Evolutionary conservation across 1,284 basidiomycete species (phyloP).

Genomic region (Irpex rosettiformis): DNA sequence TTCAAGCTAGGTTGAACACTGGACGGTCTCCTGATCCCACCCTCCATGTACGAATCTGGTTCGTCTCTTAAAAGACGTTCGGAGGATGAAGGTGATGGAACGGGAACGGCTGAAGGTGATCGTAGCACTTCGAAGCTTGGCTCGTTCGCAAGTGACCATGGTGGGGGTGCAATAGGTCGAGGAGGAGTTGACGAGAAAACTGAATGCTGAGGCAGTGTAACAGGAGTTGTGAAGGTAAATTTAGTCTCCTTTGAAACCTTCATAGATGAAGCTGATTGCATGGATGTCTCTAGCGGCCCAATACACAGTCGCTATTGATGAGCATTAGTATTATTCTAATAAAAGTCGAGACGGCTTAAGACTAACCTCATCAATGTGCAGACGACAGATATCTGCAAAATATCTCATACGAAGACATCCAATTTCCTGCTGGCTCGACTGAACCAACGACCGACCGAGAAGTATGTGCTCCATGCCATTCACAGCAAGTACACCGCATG

Average conservation of each 20-base stretch:
- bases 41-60: too few species aligned
- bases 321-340: not conserved
- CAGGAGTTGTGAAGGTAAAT: not conserved
- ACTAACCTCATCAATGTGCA: not conserved
- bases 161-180: not conserved
- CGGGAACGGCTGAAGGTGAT: not conserved
- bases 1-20: not conserved
- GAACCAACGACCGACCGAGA: not conserved
- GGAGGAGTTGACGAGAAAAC: not conserved
- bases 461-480: constrained; percentile 1
- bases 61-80: too few species aligned
- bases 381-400: not conserved
- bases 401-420: not conserved
- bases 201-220: not conserved
- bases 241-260: not conserved
- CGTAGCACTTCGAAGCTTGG: not conserved
- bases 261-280: not conserved
- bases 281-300: not conserved
- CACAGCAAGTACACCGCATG: constrained; percentile 1
- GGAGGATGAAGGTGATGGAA: not conserved
- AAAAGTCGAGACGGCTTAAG: not conserved
- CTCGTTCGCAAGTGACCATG: too few species aligned
- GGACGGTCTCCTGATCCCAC: too few species aligned
- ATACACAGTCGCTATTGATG: not conserved
- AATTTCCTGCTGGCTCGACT: not conserved